These are phyloP conservation scores for Neurospora tetraspora DNA, from an alignment of 495 filamentous ascomycete genomes.

Conservation along the genomic window DNA sequence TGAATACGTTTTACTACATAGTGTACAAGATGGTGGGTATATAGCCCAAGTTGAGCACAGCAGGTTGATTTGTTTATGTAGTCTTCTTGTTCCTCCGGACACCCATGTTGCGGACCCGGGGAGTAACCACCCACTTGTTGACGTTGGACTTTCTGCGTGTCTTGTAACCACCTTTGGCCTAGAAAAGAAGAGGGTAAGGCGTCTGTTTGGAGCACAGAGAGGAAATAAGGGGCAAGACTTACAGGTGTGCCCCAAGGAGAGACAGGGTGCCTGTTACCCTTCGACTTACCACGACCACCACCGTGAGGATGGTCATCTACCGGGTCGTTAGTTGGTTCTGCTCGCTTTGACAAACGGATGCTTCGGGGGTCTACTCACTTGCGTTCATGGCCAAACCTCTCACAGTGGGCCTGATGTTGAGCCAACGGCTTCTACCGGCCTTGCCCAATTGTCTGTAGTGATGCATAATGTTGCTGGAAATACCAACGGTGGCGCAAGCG, in stretches of 20 bases:
- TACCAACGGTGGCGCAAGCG: constrained; percentile 86
- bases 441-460: constrained; percentile 88
- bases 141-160: constrained; percentile 65
- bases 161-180: constrained; percentile 97
- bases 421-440: constrained; percentile 82
- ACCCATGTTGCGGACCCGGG: constrained; percentile 68
- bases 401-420: constrained; percentile 88
- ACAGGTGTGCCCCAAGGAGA: constrained; percentile 95
- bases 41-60: constrained; percentile 4
- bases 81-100: constrained; percentile 48
- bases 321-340: constrained; percentile 17
- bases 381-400: constrained; percentile 98
- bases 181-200: constrained; percentile 22
- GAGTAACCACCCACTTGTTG: constrained; percentile 72
- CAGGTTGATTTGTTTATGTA: constrained; percentile 11
- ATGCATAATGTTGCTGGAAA: constrained; percentile 85
- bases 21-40: constrained; percentile 20
- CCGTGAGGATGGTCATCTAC: constrained; percentile 88
- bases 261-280: constrained; percentile 90
- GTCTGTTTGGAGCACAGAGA: not conserved
- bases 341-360: not conserved
- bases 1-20: constrained; percentile 18
- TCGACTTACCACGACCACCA: constrained; percentile 96
- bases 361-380: constrained; percentile 34
- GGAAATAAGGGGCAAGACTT: constrained; percentile 31